Evolutionary conservation across 2,329 filamentous ascomycete genomes (phyloP), one percentile per base, ranked within the genome.

Genomic region (Bipolaris zeicola): DNA sequence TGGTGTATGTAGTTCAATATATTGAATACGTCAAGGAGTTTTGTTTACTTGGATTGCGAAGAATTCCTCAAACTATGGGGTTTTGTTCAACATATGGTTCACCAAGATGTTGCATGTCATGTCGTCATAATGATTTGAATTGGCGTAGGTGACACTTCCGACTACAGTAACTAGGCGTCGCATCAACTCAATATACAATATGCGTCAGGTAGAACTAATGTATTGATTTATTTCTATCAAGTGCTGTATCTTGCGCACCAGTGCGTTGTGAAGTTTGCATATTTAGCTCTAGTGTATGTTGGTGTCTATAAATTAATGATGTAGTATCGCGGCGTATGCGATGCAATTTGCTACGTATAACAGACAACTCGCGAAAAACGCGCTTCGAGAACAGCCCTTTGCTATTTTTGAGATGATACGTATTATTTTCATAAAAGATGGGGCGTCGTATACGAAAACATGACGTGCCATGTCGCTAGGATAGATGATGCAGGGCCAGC

Each of bases 101-200:
- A n/a, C 28, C 16, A 37, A 46, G 50, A 31, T 39, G 44, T 55
- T 37, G 52, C n/a, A 16, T 39, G 28, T 62, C 45, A 38, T 63
- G 61, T 63, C 58, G 61, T 63, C 61, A 63, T 63, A 36, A 57
- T 63, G 58, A 59, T 47, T 46, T 20, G 18, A 26, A 50, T 38
- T 37, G 14, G 18, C n/a, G 34, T 37, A 45, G 44, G 37, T 43
- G 37, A 36, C 54, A 18, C 22, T 31, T 48, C 43, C 20, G 36
- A 18, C 37, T 37, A 37, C 11, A 10, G 28, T 16, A 36, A 28
- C 13, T 43, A 11, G 8, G 20, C 18, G 24, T 28, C 22, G 38
- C 38, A 28, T 50, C 13, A 34, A 46, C 5, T 36, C 8, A n/a
- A 36, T 22, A n/a, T 37, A 36, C 20, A 6, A 16, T 26, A 14